Evolutionary conservation across 306 rosid species (phyloP).

Genomic region (Adenanthera pavonina): DNA sequence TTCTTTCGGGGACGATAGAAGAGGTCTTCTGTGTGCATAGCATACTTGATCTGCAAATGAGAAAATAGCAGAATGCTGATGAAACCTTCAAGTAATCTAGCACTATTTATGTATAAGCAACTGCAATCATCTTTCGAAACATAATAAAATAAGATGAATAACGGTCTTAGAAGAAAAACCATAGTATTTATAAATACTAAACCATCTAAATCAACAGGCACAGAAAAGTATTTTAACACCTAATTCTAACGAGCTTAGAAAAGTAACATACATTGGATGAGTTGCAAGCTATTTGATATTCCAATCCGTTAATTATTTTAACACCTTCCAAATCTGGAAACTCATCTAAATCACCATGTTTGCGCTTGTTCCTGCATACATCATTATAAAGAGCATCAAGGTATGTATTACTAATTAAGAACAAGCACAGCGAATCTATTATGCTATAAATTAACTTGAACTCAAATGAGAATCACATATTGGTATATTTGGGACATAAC

Average conservation of each 20-base stretch:
- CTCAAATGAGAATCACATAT: background rate
- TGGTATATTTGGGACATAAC: background rate
- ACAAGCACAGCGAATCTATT: conserved; percentile 22
- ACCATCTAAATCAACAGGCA: conserved; percentile 14
- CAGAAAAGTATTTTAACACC: background rate
- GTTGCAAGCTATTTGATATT: conserved; percentile 86
- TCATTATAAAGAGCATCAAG: conserved; percentile 30
- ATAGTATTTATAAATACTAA: background rate
- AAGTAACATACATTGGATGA: conserved; percentile 69
- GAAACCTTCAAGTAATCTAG: background rate
- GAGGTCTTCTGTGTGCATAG: conserved; percentile 79
- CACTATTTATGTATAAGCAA: background rate
- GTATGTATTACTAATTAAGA: conserved; percentile 17
- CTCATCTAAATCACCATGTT: conserved; percentile 62
- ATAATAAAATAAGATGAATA: background rate
- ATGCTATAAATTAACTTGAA: background rate
- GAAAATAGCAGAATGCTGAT: conserved; percentile 14
- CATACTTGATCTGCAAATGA: conserved; percentile 74
- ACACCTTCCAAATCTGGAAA: conserved; percentile 82
- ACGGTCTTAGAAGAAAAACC: background rate
- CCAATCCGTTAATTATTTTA: conserved; percentile 75
- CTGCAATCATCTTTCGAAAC: background rate
- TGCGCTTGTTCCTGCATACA: conserved; percentile 70
- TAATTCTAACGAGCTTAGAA: background rate
- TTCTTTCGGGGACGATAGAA: conserved; percentile 66